phyloP scores from a whole-genome alignment of 371 early-diverging fungal genomes.

The Chytridiales sp. region DNA sequence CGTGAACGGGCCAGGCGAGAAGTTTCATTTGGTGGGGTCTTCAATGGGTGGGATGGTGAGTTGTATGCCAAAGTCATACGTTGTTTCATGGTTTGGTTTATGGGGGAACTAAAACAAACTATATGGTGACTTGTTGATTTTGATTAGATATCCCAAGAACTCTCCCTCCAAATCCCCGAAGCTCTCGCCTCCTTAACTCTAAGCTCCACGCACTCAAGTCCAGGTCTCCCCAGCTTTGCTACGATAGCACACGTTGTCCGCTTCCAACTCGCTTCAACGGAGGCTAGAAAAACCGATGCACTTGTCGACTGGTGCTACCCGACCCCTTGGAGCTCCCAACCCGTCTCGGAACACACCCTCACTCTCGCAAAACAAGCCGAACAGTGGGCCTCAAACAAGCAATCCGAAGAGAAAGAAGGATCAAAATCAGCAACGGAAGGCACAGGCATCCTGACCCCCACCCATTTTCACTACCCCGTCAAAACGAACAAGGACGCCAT shows the following conservation, averaged over 20 bases:
- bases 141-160: conserved; percentile 26
- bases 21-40: conserved; percentile 26
- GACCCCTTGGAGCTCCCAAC: no score
- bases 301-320: conserved; percentile 16
- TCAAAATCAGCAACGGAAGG: background rate
- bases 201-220: conserved; percentile 24
- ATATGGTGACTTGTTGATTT: no score
- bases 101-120: no score
- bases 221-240: conserved; percentile 10
- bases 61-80: no score
- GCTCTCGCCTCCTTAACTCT: conserved; percentile 19
- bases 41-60: conserved; percentile 28
- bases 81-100: no score
- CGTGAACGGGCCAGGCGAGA: no score
- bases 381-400: conserved; percentile 9
- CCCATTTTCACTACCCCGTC: no score
- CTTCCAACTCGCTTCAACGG: conserved; percentile 1
- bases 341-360: background rate
- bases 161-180: conserved; percentile 12
- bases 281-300: background rate
- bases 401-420: background rate
- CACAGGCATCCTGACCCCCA: no score
- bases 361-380: background rate
- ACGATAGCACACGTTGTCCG: conserved; percentile 12
- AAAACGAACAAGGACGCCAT: no score